Base-by-base conservation (phyloP, 495 filamentous ascomycete genomes). In the Penicillium diatomitis region DNA sequence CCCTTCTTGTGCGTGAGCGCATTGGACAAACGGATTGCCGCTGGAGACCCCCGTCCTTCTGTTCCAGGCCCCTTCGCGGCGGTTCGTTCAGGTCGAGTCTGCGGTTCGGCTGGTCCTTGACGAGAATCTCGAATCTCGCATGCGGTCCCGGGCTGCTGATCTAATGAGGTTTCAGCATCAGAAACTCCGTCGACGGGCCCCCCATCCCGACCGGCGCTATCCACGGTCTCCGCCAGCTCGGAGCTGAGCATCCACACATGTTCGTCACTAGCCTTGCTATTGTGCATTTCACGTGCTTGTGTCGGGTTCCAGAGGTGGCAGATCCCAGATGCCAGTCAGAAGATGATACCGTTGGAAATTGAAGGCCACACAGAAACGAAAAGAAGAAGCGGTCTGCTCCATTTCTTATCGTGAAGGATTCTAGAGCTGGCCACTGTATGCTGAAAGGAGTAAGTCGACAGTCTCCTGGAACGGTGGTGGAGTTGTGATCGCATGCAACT, bases 1-100 rank as follows among this genome's bases (percentile, higher is more conserved):
- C 30, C 55, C 52, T 46, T 38, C 30, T 39, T 49, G 27, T 10
- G 50, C 52, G 54, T 52, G 59, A 65, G 64, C 64, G 62, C 63
- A 60, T 20, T 20, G 20, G 20, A 20, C 20, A 63, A 69, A 69
- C 53, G 53, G 60, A 71, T 68, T 68, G 58, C 68, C 68, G 66
- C 61, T 54, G 49, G 57, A 45, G 20, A 20, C 20, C 46, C 55
- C 40, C 27, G 35, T 52, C 53, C 35, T 36, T 44, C 20, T 20
- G 20, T 20, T 20, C 20, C 20, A 20, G 20, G 20, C 20, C 20
- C 20, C 20, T 20, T 20, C 20, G 20, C 20, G 20, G 20, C 20
- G 20, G 20, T 20, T 20, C 20, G 20, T 20, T 20, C 20, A 20
- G 20, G 20, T 20, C 20, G 20, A 20, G 1, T 20, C 20, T 20